Conservation (phyloP, 2,329 filamentous ascomycete species). For the Samsoniella hepiali region DNA sequence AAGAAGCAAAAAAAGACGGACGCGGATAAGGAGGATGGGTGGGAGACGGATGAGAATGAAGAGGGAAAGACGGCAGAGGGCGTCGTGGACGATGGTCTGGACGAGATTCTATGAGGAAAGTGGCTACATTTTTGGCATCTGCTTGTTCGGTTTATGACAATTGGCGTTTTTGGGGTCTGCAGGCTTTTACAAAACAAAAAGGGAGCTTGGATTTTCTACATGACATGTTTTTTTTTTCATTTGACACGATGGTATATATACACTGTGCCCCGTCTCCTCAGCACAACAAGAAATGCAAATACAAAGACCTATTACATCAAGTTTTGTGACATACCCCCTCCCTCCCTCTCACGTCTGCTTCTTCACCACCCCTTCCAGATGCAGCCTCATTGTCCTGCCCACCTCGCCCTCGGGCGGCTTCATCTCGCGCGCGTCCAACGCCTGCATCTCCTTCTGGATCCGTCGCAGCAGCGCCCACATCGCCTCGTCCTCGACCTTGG, state of each 20-base stretch:
- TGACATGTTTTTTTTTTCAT: not conserved
- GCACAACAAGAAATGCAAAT: not conserved
- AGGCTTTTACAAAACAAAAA: not conserved
- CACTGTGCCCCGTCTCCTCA: not conserved
- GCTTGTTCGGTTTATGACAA: slow-evolving; percentile 6
- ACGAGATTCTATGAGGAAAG: slow-evolving; percentile 31
- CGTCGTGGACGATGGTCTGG: slow-evolving; percentile 30
- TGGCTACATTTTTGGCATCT: not conserved
- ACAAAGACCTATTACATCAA: not conserved
- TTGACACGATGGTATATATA: not conserved
- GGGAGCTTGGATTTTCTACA: not conserved
- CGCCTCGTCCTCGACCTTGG: slow-evolving; percentile 59
- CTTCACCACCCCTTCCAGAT: slow-evolving; percentile 36
- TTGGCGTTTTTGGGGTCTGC: slow-evolving; percentile 1
- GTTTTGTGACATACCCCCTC: not conserved
- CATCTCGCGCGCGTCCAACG: slow-evolving; percentile 40
- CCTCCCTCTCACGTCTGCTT: slow-evolving; percentile 10
- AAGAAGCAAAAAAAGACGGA: slow-evolving; percentile 23
- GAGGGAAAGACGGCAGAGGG: slow-evolving; percentile 16
- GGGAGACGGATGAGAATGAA: slow-evolving; percentile 34
- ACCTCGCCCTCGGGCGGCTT: slow-evolving; percentile 45
- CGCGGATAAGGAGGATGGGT: slow-evolving; percentile 23
- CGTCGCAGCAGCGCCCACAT: slow-evolving; percentile 52
- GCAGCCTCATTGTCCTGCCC: slow-evolving; percentile 42
- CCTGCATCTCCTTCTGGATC: slow-evolving; percentile 35